Percentiles rank a stretch among this genome's conserved stretches.
Conservation (phyloP, 352 stramenopile species). For the Pythium vanterpoolii region DNA sequence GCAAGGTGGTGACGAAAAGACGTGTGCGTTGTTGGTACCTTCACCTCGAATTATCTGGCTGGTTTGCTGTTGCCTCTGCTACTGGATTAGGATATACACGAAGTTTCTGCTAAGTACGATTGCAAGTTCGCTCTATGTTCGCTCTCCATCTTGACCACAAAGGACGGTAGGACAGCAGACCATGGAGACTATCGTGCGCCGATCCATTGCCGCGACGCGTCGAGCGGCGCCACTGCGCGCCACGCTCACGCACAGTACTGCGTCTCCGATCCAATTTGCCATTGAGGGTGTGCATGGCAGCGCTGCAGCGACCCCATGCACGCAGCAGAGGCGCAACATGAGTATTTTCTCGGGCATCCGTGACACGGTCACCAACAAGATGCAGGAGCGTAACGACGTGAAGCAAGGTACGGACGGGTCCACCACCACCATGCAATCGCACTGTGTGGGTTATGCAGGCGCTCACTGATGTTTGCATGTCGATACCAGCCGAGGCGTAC, state of each 20-base stretch:
- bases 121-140: conserved; percentile 3
- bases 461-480: background rate
- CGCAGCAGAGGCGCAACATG: conserved; percentile 54
- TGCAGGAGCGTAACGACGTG: conserved; percentile 77
- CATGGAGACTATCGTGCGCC: conserved; percentile 20
- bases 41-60: background rate
- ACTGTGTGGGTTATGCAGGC: background rate
- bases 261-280: background rate
- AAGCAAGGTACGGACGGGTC: conserved; percentile 51
- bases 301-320: background rate
- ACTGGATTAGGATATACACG: background rate
- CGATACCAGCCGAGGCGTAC: conserved; percentile 56
- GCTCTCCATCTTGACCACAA: conserved; percentile 12
- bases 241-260: conserved; percentile 1
- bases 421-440: background rate
- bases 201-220: conserved; percentile 17
- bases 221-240: conserved; percentile 9
- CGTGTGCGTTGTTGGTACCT: background rate
- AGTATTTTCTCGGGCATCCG: conserved; percentile 72
- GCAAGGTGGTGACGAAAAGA: background rate
- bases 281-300: background rate
- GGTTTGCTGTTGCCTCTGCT: no score
- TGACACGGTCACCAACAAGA: conserved; percentile 66
- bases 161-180: background rate
- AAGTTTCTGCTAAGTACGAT: background rate